phyloP scores from a whole-genome alignment of 192 early-diverging fungal species.

The Podila clonocystis region DNA sequence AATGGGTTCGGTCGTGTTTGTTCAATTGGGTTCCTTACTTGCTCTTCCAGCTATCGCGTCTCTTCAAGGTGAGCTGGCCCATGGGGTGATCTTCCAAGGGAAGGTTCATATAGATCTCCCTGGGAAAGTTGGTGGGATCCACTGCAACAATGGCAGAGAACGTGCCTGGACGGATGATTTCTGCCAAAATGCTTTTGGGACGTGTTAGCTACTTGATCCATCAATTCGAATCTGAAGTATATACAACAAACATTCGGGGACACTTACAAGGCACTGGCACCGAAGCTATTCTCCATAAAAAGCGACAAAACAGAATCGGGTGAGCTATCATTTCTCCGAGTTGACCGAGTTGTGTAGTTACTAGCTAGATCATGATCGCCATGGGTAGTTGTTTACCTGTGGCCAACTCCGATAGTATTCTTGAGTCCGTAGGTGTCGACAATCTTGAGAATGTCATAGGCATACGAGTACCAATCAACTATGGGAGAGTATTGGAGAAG shows the following conservation, averaged over 20 bases:
- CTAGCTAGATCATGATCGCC: not conserved
- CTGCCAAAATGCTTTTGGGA: slow-evolving; percentile 27
- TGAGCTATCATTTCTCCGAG: slow-evolving; percentile 10
- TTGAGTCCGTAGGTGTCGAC: slow-evolving; percentile 51
- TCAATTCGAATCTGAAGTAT: no score
- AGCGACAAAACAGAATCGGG: not conserved
- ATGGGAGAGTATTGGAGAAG: not conserved
- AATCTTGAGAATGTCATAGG: slow-evolving; percentile 57
- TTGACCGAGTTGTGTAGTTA: slow-evolving; percentile 1
- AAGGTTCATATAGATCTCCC: slow-evolving; percentile 11
- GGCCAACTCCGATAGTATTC: slow-evolving; percentile 63
- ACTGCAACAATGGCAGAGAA: slow-evolving; percentile 48
- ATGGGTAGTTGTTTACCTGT: slow-evolving; percentile 55
- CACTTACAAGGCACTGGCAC: slow-evolving; percentile 47
- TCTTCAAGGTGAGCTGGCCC: slow-evolving; percentile 37
- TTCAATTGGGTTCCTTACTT: slow-evolving; percentile 27
- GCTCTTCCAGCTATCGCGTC: slow-evolving; percentile 58
- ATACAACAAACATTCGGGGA: no score
- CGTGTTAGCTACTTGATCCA: no score
- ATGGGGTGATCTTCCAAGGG: slow-evolving; percentile 8
- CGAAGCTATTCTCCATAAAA: slow-evolving; percentile 6
- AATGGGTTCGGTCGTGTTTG: not conserved
- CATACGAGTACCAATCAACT: slow-evolving; percentile 66
- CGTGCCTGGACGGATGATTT: slow-evolving; percentile 30
- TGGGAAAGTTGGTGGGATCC: slow-evolving; percentile 50